These are phyloP conservation scores for Kodamaea restingae DNA, from an alignment of 805 yeast species.

Conservation along the genomic window DNA sequence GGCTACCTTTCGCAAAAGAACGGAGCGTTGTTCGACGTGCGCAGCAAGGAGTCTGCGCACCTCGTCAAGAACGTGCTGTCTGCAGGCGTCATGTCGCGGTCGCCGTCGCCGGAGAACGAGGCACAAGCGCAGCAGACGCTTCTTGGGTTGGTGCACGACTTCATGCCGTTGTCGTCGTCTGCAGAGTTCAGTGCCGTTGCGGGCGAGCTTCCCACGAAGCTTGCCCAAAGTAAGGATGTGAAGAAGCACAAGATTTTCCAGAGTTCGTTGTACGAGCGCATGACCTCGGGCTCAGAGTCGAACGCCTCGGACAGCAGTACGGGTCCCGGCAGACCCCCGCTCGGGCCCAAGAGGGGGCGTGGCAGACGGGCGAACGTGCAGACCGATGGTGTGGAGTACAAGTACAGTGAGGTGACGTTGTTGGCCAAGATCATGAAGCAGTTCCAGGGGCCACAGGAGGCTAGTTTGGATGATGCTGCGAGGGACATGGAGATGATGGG, in stretches of 20 bases:
- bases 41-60: constrained; percentile 25
- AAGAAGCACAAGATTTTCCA: constrained; percentile 40
- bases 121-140: neutral
- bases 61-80: constrained; percentile 9
- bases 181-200: constrained; percentile 39
- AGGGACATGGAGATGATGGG: constrained; percentile 32
- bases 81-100: constrained; percentile 9
- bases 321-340: constrained; percentile 6
- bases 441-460: constrained; percentile 37
- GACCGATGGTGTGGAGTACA: constrained; percentile 9
- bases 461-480: constrained; percentile 28
- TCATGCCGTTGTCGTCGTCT: constrained; percentile 37
- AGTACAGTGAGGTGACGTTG: constrained; percentile 33
- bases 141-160: constrained; percentile 29
- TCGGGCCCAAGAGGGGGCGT: constrained; percentile 26
- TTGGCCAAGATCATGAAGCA: constrained; percentile 43
- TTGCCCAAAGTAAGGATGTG: constrained; percentile 13
- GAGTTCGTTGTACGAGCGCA: constrained; percentile 33
- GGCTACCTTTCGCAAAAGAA: constrained; percentile 15
- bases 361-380: constrained; percentile 32
- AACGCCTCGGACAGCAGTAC: constrained; percentile 19
- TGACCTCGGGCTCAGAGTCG: constrained; percentile 41
- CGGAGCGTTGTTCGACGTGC: constrained; percentile 18
- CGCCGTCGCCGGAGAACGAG: constrained; percentile 2
- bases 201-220: constrained; percentile 31